Evolutionary conservation across 1,284 basidiomycete genomes (phyloP).

Genomic region (Trichosporon faecale): DNA sequence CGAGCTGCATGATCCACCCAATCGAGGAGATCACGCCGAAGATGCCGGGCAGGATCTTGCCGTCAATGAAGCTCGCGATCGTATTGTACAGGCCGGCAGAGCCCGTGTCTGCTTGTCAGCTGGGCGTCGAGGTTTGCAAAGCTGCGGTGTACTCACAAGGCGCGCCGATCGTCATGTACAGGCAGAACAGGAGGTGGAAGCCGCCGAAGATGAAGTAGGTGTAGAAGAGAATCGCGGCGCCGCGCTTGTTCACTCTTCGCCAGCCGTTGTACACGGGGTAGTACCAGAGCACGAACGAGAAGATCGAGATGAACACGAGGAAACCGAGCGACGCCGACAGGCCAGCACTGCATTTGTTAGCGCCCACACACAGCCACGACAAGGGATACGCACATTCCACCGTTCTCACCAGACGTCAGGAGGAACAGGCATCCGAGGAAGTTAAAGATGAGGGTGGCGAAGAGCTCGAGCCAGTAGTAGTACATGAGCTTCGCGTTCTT

Average conservation of each 20-base stretch:
- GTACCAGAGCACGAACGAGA: slow-evolving; percentile 90
- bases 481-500: slow-evolving; percentile 78
- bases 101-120: slow-evolving; percentile 64
- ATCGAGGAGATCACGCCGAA: slow-evolving; percentile 74
- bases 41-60: slow-evolving; percentile 66
- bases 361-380: too few relatives aligned
- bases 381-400: neutral
- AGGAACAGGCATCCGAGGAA: slow-evolving; percentile 86
- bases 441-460: slow-evolving; percentile 78
- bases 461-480: slow-evolving; percentile 78
- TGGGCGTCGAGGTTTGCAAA: slow-evolving; percentile 25
- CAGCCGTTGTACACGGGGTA: slow-evolving; percentile 94
- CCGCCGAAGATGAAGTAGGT: slow-evolving; percentile 92
- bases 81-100: slow-evolving; percentile 94
- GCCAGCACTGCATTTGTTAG: slow-evolving; percentile 32
- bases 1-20: slow-evolving; percentile 79
- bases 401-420: slow-evolving; percentile 49
- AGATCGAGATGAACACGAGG: slow-evolving; percentile 70
- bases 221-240: slow-evolving; percentile 57
- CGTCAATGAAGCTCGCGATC: slow-evolving; percentile 65
- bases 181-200: slow-evolving; percentile 84
- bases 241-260: slow-evolving; percentile 69
- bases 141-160: slow-evolving; percentile 53
- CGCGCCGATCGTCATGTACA: slow-evolving; percentile 83
- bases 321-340: slow-evolving; percentile 55